phyloP scores from a whole-genome alignment of 345 rosid genomes.

The Brassica cretica region DNA sequence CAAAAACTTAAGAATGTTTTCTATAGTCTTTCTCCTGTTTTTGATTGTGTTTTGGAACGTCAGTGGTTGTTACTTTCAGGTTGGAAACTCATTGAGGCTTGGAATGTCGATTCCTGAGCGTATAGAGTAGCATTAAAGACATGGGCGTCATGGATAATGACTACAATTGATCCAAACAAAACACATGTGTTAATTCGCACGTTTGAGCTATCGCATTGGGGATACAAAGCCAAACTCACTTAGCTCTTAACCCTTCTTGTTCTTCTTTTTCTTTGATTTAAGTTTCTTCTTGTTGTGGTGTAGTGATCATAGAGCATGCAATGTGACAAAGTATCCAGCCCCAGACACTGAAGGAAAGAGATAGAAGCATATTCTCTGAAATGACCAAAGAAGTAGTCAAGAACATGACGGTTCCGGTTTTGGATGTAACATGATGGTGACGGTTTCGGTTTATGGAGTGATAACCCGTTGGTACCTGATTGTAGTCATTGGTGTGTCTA shows the following conservation, averaged over 20 bases:
- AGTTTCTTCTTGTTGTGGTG: neutral
- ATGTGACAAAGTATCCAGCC: slow-evolving; percentile 59
- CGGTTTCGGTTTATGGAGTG: slow-evolving; percentile 60
- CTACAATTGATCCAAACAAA: slow-evolving; percentile 52
- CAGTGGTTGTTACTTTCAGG: slow-evolving; percentile 90
- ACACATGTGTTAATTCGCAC: slow-evolving; percentile 75
- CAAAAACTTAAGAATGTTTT: no score
- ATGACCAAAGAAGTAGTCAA: slow-evolving; percentile 52
- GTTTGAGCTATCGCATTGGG: slow-evolving; percentile 89
- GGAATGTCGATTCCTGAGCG: slow-evolving; percentile 83
- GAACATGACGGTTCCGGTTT: slow-evolving; percentile 59
- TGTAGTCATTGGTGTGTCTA: slow-evolving; percentile 87
- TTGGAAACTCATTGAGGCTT: slow-evolving; percentile 67
- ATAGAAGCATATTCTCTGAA: slow-evolving; percentile 57
- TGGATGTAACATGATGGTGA: slow-evolving; percentile 49
- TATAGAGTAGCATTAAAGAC: slow-evolving; percentile 69
- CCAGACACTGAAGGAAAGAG: slow-evolving; percentile 55
- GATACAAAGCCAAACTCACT: slow-evolving; percentile 42
- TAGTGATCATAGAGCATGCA: slow-evolving; percentile 68
- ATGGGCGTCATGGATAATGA: slow-evolving; percentile 86
- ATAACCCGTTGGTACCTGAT: slow-evolving; percentile 64
- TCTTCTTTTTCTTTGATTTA: neutral
- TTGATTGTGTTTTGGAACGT: slow-evolving; percentile 41
- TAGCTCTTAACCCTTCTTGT: neutral
- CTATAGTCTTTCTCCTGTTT: slow-evolving; percentile 3